These are phyloP conservation scores for Tranzscheliella williamsii DNA, from an alignment of 1,284 basidiomycete species.

Conservation along the genomic window DNA sequence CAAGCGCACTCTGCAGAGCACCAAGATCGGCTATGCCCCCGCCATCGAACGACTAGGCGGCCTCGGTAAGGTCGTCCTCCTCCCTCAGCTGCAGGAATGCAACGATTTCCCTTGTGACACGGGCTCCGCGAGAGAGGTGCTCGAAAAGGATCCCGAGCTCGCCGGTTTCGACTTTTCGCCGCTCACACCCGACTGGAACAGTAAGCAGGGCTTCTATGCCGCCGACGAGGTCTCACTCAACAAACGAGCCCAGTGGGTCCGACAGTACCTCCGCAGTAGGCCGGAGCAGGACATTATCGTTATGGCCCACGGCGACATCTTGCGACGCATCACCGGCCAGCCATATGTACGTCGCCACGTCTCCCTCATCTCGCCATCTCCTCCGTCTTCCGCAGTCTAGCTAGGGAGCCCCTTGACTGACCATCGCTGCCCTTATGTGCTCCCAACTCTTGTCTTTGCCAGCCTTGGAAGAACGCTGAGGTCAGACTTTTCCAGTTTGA, in stretches of 20 bases:
- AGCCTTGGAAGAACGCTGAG: constrained; percentile 59
- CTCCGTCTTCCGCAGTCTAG: too few species aligned
- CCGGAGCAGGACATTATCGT: constrained; percentile 56
- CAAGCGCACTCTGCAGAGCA: constrained; percentile 57
- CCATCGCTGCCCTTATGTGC: too few species aligned
- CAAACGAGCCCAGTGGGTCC: constrained; percentile 57
- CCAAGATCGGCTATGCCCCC: constrained; percentile 51
- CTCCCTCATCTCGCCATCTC: too few species aligned
- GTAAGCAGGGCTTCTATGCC: constrained; percentile 58
- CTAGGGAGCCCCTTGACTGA: too few species aligned
- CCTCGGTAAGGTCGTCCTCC: constrained; percentile 36
- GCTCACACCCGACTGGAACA: constrained; percentile 58
- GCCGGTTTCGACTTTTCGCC: constrained; percentile 49
- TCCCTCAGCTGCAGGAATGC: constrained; percentile 59
- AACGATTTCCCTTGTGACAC: constrained; percentile 59
- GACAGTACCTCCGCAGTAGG: constrained; percentile 54
- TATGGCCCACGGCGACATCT: constrained; percentile 59
- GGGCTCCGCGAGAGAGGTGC: constrained; percentile 47
- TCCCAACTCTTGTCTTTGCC: not conserved
- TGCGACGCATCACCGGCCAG: constrained; percentile 50
- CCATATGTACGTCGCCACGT: constrained; percentile 25
- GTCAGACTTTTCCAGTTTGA: constrained; percentile 55
- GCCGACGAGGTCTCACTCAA: constrained; percentile 47
- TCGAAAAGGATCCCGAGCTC: constrained; percentile 53
- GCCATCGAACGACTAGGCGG: constrained; percentile 54